Conservation (phyloP, 1,284 basidiomycete genomes). For the Heterobasidion occidentale region DNA sequence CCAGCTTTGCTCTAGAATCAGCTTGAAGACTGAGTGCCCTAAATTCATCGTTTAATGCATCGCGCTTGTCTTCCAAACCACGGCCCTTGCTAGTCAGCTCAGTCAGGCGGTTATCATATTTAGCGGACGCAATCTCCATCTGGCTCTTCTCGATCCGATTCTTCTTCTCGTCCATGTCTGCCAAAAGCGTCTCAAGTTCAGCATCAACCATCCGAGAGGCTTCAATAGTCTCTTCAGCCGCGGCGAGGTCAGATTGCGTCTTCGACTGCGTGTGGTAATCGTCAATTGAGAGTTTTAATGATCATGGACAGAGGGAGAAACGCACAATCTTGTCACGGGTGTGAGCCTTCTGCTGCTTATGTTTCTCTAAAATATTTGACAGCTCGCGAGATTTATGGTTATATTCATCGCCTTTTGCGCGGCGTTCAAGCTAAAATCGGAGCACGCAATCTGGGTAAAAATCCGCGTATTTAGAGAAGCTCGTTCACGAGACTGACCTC, state of each 20-base stretch:
- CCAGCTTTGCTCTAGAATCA: conserved; percentile 75
- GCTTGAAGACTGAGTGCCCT: conserved; percentile 73
- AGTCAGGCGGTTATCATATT: conserved; percentile 65
- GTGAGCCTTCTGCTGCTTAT: conserved; percentile 43
- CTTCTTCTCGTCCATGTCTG: conserved; percentile 66
- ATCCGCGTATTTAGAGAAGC: neutral
- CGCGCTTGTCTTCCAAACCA: conserved; percentile 63
- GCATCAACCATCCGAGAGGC: conserved; percentile 46
- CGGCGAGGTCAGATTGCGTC: conserved; percentile 42
- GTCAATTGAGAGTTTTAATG: neutral
- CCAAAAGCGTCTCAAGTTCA: conserved; percentile 49
- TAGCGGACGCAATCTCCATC: conserved; percentile 48
- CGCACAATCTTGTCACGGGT: conserved; percentile 60
- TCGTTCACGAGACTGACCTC: conserved; percentile 36
- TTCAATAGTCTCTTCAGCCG: conserved; percentile 49
- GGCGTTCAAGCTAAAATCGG: conserved; percentile 37
- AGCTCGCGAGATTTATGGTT: conserved; percentile 44
- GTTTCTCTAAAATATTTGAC: conserved; percentile 42
- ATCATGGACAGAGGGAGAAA: neutral
- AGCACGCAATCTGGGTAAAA: neutral
- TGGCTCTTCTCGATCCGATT: conserved; percentile 50
- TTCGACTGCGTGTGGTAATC: conserved; percentile 28
- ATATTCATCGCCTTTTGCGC: conserved; percentile 49
- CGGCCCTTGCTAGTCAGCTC: conserved; percentile 50
- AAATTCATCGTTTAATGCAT: conserved; percentile 69